phyloP scores from a whole-genome alignment of 2,329 filamentous ascomycete species.

The Hymenoscyphus linearis region DNA sequence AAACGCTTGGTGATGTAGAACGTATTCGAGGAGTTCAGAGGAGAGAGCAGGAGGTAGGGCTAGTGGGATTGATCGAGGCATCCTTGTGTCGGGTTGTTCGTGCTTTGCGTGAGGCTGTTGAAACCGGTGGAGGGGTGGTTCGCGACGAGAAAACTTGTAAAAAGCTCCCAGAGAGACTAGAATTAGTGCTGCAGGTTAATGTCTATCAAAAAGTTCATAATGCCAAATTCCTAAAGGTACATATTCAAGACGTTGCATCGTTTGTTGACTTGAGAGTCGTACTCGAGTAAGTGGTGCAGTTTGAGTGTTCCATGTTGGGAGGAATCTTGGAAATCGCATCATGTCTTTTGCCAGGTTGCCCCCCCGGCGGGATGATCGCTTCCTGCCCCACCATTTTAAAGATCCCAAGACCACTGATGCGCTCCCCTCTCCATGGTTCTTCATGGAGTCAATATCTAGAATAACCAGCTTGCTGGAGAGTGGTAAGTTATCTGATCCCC shows the following conservation, averaged over 20 bases:
- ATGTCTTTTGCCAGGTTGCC: too few species aligned
- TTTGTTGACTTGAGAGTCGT: neutral
- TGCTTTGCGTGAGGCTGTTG: slow-evolving; percentile 1
- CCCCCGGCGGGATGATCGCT: slow-evolving; percentile 1
- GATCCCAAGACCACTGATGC: slow-evolving; percentile 17
- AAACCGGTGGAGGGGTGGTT: slow-evolving; percentile 8
- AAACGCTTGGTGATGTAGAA: slow-evolving; percentile 51
- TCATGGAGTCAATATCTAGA: slow-evolving; percentile 92
- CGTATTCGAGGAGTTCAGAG: slow-evolving; percentile 57
- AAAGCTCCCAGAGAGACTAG: neutral
- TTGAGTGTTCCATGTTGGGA: neutral
- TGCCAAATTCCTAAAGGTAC: neutral
- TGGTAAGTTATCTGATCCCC: slow-evolving; percentile 58
- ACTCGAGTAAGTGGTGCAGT: neutral
- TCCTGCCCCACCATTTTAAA: slow-evolving; percentile 22
- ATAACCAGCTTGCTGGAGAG: slow-evolving; percentile 94
- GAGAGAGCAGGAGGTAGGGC: slow-evolving; percentile 50
- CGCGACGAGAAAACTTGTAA: neutral
- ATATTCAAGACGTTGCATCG: neutral
- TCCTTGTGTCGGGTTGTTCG: slow-evolving; percentile 7
- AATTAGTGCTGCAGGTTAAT: slow-evolving; percentile 28
- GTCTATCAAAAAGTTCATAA: slow-evolving; percentile 6
- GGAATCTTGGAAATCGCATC: neutral
- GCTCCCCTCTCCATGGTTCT: slow-evolving; percentile 14
- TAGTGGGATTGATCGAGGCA: slow-evolving; percentile 31